Conservation (phyloP, 805 yeast genomes). For the Candida andamanensis region DNA sequence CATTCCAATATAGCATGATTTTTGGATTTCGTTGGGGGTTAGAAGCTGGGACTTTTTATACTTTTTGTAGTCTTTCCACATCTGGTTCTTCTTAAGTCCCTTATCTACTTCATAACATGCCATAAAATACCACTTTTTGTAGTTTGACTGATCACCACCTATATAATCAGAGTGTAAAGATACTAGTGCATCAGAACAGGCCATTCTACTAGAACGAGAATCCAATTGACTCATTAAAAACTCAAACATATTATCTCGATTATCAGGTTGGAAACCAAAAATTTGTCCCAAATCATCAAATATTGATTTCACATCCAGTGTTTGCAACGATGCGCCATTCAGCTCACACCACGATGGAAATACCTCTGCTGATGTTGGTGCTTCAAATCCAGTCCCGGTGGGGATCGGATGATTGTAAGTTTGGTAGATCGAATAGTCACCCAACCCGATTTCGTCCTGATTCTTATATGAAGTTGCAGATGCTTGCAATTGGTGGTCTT, state of each 20-base stretch:
- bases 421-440: constrained; percentile 7
- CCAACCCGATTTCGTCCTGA: neutral
- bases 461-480: too few relatives aligned
- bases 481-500: too few relatives aligned
- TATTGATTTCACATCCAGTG: constrained; percentile 52
- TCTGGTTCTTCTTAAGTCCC: constrained; percentile 23
- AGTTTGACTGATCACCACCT: constrained; percentile 86
- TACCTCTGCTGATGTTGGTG: neutral
- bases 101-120: constrained; percentile 76
- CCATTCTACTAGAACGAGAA: constrained; percentile 78
- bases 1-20: constrained; percentile 8
- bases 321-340: constrained; percentile 19
- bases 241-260: constrained; percentile 74
- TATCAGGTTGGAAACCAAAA: constrained; percentile 84
- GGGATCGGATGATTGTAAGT: constrained; percentile 5
- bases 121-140: constrained; percentile 88
- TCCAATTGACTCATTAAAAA: constrained; percentile 77
- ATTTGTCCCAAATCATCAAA: constrained; percentile 53
- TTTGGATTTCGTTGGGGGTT: constrained; percentile 22
- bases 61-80: constrained; percentile 15
- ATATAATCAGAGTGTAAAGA: constrained; percentile 86
- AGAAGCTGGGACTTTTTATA: constrained; percentile 18
- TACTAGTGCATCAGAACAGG: constrained; percentile 63
- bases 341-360: constrained; percentile 20
- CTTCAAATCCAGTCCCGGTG: too few relatives aligned